Evolutionary conservation across 148 eudicot genomes (phyloP), one percentile per base, ranked within the genome.

Genomic region (Heliosperma pusillum): DNA sequence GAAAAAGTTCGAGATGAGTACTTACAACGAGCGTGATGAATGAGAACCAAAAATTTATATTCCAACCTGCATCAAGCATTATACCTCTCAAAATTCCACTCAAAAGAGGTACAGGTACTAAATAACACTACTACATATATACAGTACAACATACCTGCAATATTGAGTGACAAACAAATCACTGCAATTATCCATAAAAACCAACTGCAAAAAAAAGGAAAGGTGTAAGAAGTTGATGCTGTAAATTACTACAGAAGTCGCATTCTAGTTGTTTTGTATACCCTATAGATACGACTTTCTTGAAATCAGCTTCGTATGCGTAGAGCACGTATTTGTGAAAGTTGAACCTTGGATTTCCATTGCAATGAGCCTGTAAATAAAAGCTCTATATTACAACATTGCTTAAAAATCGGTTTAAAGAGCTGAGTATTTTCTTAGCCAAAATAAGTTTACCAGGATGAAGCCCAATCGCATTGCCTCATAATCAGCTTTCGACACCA

Each of bases 251-350:
- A n/a, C n/a, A n/a, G n/a, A n/a, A n/a, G n/a, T n/a, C n/a, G n/a
- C n/a, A n/a, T n/a, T n/a, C n/a, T 13, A 12, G 24, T n/a, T 68
- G 0, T 3, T 44, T 21, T 5, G 17, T 4, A 20, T 45, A 76
- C 83, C 77, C 60, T 59, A 76, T 80, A 0, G 77, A 65, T 2
- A 80, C 83, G 10, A 80, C 77, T 45, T 67, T 25, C 63, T 58
- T n/a, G 17, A 80, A 80, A 72, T 80, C 80, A 13, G 73, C 69
- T 76, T 80, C 83, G 59, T 72, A 80, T 21, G 77, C 79, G 60
- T 76, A 72, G 9, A 76, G 74, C 50, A 80, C 66, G 44, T 80
- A 80, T 16, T 61, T 75, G 42, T 75, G 76, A 50, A 80, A 80
- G 50, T 80, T 80, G 70, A 80, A 80, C 27, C 42, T 65, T 25